Evolutionary conservation across 305 asterid species (phyloP), one percentile per base, ranked within the genome.

Genomic region (Fraxinus paxiana): DNA sequence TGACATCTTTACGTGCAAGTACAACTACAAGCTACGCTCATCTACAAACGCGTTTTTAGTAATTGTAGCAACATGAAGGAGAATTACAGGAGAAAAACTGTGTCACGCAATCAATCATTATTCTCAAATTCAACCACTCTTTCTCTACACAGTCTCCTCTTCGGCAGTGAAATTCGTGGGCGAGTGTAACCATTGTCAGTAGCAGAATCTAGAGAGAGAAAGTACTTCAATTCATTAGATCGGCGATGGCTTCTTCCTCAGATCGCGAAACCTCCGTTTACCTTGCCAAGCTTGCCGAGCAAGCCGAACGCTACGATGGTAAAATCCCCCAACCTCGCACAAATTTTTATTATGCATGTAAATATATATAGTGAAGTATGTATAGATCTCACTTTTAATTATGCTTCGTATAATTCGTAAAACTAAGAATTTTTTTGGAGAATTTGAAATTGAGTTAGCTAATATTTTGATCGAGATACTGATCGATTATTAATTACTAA

Each of bases 301-400:
- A 90, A 85, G 93, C 93, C 76, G 93, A 90, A 82, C 92, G 93
- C 37, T 90, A 90, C 79, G 93, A 90, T 31, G 93, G 93, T 90
- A 90, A 81, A 81, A 80, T 46, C 71, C 86, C 73, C 37, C 12
- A 8, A 31, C 35, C 51, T 2, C 30, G 48, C 46, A 77, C 79
- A 33, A 56, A 70, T 30, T 69, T 30, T 12, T 30, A 30, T 72
- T 35, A 51, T 83, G 18, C 26, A 67, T 59, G 56, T 79, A 63
- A 63, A 67, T 82, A 30, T 46, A 20, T 34, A n/a, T 33, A 17
- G 73, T 30, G 46, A 28, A 38, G 24, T 77, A 82, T 72, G 37
- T 77, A 7, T 41, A 81, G 89, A 88, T 88, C 88, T 81, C 54
- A 73, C 34, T 56, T 79, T 69, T 37, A 22, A 72, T 46, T 82